Evolutionary conservation across 1,284 basidiomycete species (phyloP), one percentile per base, ranked within the genome.

Genomic region (Boletus holoroseus): DNA sequence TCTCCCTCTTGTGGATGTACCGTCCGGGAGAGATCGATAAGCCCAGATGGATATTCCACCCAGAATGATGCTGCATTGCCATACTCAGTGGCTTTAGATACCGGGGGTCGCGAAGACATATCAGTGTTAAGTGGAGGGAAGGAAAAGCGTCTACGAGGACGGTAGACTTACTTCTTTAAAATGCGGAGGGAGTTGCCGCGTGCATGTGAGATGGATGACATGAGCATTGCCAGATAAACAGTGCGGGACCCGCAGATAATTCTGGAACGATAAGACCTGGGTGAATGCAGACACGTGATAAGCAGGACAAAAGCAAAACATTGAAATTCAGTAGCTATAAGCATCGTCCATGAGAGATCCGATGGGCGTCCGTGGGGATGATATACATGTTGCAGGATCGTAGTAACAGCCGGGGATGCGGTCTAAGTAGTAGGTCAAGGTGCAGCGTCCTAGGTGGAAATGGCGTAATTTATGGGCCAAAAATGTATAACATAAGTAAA

Each of bases 11-110:
- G 41, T 34, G 47, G 49, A 55, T 73, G 78, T 42, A 62, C 59
- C 13, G 71, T 70, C 38, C 81, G 75, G 16, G 81, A 77, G 42
- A 85, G 66, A 62, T 85, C 82, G 28, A 85, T 67, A 27, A 84
- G 72, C 1, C 82, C 82, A 22, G 72, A 73, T 5, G 82, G 80
- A 60, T 83, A 84, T 62, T 85, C 83, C 31, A 82, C 77, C 83
- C 82, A 85, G 64, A 81, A 85, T 7, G 72, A 74, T 7, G 69
- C 64, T n/a, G 71, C 66, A 58, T 76, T 76, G 38, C 81, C 82
- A 58, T 79, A 82, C 61, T 82, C 75, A 3, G 68, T 71, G 18
- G 78, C 67, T 30, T 60, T 53, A 11, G 70, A 55, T 44, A 82
- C 73, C 32, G 56, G 69, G 16, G 78, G 76, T 50, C 76, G 74